phyloP scores from a whole-genome alignment of 1,139 yeast species.

The Hansenula sp. region DNA sequence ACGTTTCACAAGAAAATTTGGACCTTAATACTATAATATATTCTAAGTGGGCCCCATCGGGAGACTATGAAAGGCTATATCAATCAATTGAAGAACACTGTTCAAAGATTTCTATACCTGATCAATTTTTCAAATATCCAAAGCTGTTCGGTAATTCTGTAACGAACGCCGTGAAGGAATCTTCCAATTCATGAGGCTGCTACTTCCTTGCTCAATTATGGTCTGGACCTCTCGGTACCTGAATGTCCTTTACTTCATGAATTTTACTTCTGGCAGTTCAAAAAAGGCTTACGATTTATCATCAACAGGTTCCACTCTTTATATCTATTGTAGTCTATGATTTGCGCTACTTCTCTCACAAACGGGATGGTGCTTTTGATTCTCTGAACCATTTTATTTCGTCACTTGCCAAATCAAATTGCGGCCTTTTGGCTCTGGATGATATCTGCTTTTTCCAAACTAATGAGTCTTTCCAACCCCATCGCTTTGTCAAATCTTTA shows the following conservation, averaged over 20 bases:
- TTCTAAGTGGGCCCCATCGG: conserved; percentile 5
- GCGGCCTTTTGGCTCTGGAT: conserved; percentile 19
- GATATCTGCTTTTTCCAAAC: conserved; percentile 14
- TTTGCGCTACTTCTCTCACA: too few species aligned
- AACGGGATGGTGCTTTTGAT: too few species aligned
- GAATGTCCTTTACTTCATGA: too few species aligned
- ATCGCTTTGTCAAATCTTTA: conserved; percentile 5
- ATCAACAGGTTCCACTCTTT: too few species aligned
- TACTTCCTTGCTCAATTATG: too few species aligned
- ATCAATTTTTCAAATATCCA: conserved; percentile 7
- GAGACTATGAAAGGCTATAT: conserved; percentile 3
- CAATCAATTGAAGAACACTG: conserved; percentile 4
- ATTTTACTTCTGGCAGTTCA: too few species aligned
- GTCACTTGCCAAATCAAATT: conserved; percentile 10
- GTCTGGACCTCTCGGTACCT: too few species aligned
- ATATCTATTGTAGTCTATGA: too few species aligned
- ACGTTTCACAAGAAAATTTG: not conserved
- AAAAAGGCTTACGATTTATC: too few species aligned
- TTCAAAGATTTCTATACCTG: conserved; percentile 3
- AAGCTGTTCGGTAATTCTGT: not conserved
- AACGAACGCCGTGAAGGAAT: too few species aligned
- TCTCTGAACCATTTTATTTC: conserved; percentile 8
- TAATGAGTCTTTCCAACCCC: conserved; percentile 17
- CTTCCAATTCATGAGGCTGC: too few species aligned
- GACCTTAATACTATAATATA: conserved; percentile 10